phyloP scores from a whole-genome alignment of 2,329 filamentous ascomycete species.

The Tympanopsis confertula region DNA sequence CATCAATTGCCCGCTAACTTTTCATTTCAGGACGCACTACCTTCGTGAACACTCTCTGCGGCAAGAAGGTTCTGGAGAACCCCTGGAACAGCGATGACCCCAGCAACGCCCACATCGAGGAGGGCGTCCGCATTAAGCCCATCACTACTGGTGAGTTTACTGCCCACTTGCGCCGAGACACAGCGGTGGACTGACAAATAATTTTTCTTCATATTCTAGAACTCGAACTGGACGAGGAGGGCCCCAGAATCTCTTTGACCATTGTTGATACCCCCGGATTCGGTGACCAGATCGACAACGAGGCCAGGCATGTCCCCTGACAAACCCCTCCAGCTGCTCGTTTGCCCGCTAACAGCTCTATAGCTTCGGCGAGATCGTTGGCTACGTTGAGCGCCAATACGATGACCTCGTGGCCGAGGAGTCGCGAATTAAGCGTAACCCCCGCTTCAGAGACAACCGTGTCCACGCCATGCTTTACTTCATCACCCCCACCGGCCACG shows the following conservation, averaged over 20 bases:
- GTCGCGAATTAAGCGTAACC: slow-evolving; percentile 99
- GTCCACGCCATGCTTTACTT: slow-evolving; percentile 98
- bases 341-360: slow-evolving; percentile 1
- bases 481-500: slow-evolving; percentile 94
- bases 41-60: slow-evolving; percentile 98
- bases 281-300: slow-evolving; percentile 97
- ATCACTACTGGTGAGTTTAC: slow-evolving; percentile 76
- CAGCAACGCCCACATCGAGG: slow-evolving; percentile 77
- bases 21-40: slow-evolving; percentile 70
- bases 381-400: slow-evolving; percentile 97
- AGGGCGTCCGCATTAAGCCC: slow-evolving; percentile 96
- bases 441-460: slow-evolving; percentile 96
- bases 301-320: slow-evolving; percentile 65
- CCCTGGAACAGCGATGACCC: slow-evolving; percentile 90
- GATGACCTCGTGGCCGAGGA: slow-evolving; percentile 98
- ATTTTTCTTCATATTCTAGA: slow-evolving; percentile 39
- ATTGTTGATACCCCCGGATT: slow-evolving; percentile 98
- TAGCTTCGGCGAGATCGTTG: slow-evolving; percentile 94
- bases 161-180: slow-evolving; percentile 2
- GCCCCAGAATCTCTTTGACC: slow-evolving; percentile 92
- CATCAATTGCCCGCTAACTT: neutral
- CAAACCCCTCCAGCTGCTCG: neutral
- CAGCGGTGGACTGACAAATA: neutral
- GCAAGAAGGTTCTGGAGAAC: slow-evolving; percentile 78
- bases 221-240: slow-evolving; percentile 93